phyloP scores from a whole-genome alignment of 805 yeast species.

The Groenewaldozyma salmanticensis region DNA sequence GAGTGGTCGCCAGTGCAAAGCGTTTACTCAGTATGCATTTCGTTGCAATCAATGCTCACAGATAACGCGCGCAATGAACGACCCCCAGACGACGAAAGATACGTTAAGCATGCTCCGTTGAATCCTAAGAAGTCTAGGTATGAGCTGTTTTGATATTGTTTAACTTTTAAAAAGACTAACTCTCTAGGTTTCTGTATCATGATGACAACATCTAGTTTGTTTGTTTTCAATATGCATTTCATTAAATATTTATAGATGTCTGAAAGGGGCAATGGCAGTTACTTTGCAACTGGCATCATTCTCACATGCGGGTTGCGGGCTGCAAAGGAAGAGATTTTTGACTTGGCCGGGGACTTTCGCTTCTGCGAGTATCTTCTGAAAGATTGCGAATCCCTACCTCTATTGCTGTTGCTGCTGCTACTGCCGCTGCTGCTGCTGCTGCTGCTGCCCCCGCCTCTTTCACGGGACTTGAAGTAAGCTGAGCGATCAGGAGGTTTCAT shows the following conservation, averaged over 20 bases:
- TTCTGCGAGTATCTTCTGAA: too few relatives aligned
- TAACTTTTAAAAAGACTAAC: not conserved
- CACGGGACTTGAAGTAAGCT: not conserved
- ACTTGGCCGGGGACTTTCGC: not conserved
- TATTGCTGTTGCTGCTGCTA: not conserved
- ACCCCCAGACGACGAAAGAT: constrained; percentile 48
- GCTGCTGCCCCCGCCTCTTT: not conserved
- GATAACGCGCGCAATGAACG: constrained; percentile 37
- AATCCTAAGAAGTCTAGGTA: constrained; percentile 39
- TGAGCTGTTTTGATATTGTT: constrained; percentile 5
- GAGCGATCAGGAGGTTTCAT: not conserved
- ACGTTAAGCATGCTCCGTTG: constrained; percentile 43
- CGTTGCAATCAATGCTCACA: constrained; percentile 56
- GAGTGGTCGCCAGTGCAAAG: constrained; percentile 62
- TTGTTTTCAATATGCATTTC: too few relatives aligned
- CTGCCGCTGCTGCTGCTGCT: not conserved
- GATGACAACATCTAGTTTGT: constrained; percentile 43
- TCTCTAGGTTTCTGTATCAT: constrained; percentile 43
- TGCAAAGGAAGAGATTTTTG: not conserved
- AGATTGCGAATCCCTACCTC: too few relatives aligned
- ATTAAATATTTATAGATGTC: not conserved
- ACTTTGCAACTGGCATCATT: constrained; percentile 1
- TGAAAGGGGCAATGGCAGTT: too few relatives aligned
- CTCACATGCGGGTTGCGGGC: not conserved
- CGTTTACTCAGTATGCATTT: constrained; percentile 30